Evolutionary conservation across 2,329 filamentous ascomycete species (phyloP).

Genomic region (Torrubiella hemipterigena): DNA sequence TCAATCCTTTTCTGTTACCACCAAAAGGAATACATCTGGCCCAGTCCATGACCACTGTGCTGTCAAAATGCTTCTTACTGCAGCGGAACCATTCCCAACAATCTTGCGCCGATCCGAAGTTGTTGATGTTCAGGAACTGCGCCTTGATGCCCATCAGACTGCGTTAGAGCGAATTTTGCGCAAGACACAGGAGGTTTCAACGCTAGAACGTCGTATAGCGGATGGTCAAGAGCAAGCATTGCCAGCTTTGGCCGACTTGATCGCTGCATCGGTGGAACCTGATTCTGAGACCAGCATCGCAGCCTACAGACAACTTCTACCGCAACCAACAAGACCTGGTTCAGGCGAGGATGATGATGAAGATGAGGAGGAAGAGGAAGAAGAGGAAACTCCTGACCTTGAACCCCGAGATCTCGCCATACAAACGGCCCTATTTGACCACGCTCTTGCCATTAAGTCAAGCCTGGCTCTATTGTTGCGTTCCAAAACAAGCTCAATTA

Average conservation of each 20-base stretch:
- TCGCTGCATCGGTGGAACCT: constrained; percentile 66
- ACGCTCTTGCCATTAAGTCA: constrained; percentile 76
- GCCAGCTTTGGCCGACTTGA: constrained; percentile 59
- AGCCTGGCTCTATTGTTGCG: too few species aligned
- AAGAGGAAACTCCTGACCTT: constrained; percentile 35
- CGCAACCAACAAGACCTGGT: constrained; percentile 30
- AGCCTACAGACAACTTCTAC: constrained; percentile 64
- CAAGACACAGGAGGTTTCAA: constrained; percentile 76
- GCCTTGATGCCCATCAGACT: constrained; percentile 68
- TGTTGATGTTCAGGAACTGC: constrained; percentile 51
- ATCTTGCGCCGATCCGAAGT: constrained; percentile 84
- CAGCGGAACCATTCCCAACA: constrained; percentile 79
- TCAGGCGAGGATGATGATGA: constrained; percentile 23
- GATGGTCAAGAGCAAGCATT: constrained; percentile 62
- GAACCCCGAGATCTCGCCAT: constrained; percentile 63
- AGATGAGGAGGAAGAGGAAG: constrained; percentile 27
- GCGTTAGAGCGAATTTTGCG: constrained; percentile 80
- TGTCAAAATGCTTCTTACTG: constrained; percentile 76
- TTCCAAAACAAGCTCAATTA: too few species aligned
- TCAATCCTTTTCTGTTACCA: constrained; percentile 66
- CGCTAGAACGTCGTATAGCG: constrained; percentile 60
- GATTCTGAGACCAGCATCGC: constrained; percentile 65
- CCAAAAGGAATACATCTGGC: constrained; percentile 56
- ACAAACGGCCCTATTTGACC: constrained; percentile 75
- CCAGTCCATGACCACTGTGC: constrained; percentile 62